Base-by-base conservation (phyloP, 148 eudicot genomes). In the Rhododendron mucronatum region DNA sequence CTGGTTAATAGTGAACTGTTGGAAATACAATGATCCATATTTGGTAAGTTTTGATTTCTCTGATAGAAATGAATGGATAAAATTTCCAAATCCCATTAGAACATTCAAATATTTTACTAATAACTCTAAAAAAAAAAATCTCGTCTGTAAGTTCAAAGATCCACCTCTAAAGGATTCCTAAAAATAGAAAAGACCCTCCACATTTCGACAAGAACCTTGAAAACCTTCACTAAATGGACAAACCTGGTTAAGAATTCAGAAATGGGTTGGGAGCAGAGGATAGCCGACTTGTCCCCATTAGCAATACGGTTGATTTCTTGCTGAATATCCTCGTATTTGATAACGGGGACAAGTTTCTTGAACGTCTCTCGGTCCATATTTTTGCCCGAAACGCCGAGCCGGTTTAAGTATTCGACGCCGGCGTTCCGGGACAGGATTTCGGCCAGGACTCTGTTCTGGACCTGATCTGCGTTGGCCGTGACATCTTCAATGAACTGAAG, bases 221-320 rank as follows among this genome's bases (percentile, higher is more conserved):
- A 69, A 69, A 69, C 1, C 18, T 28, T 30, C 75, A 26, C 16
- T 69, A 30, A 69, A 69, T 4, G 15, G 59, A 88, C 0, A 5
- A 85, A 95, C 99, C 99, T 96, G 0, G 99, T 96, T 81, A 96
- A 91, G 90, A 96, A 96, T 84, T 96, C 99, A 12, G 98, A 96
- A 85, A 96, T 95, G 92, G 99, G 96, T 3, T 86, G 90, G 12
- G 99, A 92, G 87, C 93, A 93, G 78, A 96, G 92, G 86, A 96
- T 93, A 16, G 86, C 88, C 15, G 98, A 92, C 33, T 87, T 88
- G 84, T 96, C 98, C 21, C 99, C 98, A 87, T 92, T 93, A 84
- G 99, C 98, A 61, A 96, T 96, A 8, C 96, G 96, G 82, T 88
- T 90, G n/a, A 96, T 94, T 77, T 96, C 97, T 8, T 92, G 88